Base-by-base conservation (phyloP, 176 grass and related monocot genomes). In the Leersia perrieri region DNA sequence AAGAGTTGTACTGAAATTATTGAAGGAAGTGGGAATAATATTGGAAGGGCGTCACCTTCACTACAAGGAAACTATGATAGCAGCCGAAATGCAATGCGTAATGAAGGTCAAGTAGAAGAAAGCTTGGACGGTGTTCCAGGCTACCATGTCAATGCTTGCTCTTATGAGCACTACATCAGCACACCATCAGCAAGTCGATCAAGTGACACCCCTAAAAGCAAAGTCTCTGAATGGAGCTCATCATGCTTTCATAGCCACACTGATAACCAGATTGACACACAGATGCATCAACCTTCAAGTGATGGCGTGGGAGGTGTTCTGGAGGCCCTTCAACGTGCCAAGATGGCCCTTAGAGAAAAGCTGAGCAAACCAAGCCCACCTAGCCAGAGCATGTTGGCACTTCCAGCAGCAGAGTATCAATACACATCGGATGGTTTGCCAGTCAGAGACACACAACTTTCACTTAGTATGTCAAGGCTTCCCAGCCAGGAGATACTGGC, bases 241-340 rank as follows among this genome's bases (percentile, higher is more conserved):
- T 79, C 80, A 28, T 80, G 70, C 77, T 88, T 88, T 61, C 92
- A 88, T 53, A 89, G 86, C 76, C 70, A 87, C 67, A 70, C 68
- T 0, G 82, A 93, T 81, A 87, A 90, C 68, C 82, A 87, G 38
- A 78, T 89, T n/a, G 81, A 82, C 34, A 62, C 76, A 70, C 88
- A 74, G 44, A 44, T 86, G 16, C 79, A 84, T 67, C 83, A 85
- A 80, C 47, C 60, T 30, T 45, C 87, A 85, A 74, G 41, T 13
- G 76, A 84, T 75, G 87, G 67, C 27, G 81, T 95, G 34, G 90
- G 77, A 79, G 88, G 81, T 82, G 90, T 99, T 82, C 73, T 99
- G 74, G 96, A 93, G 75, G 78, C 92, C 41, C 87, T 99, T 81
- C 83, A 73, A 72, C 90, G 39, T 66, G 96, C 96, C 61, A 99